Conservation (phyloP, 176 grass and related monocot genomes). For the Chrysopogon serrulatus region DNA sequence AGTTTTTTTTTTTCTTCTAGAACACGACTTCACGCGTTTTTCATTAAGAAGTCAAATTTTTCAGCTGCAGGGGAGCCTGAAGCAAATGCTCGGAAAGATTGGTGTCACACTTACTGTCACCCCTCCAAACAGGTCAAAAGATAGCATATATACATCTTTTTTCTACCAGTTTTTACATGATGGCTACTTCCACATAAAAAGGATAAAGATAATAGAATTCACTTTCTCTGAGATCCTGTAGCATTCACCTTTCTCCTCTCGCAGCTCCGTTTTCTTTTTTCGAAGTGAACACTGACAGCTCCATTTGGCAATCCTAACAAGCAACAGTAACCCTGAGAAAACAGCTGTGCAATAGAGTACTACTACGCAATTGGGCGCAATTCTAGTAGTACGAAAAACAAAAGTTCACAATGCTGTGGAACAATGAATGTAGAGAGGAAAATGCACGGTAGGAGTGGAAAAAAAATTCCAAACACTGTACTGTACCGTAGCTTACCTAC, state of each 20-base stretch:
- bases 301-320: conserved; percentile 3
- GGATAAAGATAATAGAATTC: conserved; percentile 10
- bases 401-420: not conserved
- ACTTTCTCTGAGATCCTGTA: conserved; percentile 7
- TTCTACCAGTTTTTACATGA: not conserved
- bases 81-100: not conserved
- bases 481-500: not conserved
- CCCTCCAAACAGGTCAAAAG: conserved; percentile 8
- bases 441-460: not conserved
- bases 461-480: conserved; percentile 18
- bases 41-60: not conserved
- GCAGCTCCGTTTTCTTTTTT: not conserved
- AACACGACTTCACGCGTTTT: too few species aligned
- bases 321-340: not conserved
- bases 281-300: not conserved
- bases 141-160: conserved; percentile 7
- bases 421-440: not conserved
- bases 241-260: conserved; percentile 4
- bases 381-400: not conserved
- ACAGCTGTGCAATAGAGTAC: not conserved
- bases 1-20: too few species aligned
- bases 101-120: too few species aligned
- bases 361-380: not conserved
- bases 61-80: not conserved
- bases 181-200: conserved; percentile 14